Evolutionary conservation across 2,329 filamentous ascomycete genomes (phyloP).

Genomic region (Colletotrichum zoysiae): DNA sequence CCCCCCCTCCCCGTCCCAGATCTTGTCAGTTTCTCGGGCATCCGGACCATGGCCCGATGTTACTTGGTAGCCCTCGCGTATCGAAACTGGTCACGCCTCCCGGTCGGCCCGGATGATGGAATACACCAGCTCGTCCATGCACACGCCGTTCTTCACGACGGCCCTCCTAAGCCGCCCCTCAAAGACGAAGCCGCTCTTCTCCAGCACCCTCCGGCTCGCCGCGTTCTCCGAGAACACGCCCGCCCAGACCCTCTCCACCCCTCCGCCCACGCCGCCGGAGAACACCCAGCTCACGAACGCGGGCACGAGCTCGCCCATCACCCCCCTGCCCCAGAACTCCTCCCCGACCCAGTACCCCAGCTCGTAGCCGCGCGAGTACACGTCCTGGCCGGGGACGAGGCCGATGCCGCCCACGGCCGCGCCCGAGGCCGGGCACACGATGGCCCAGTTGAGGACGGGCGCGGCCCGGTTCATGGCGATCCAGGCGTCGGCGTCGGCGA

Average conservation of each 20-base stretch:
- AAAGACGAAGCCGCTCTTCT: conserved; percentile 55
- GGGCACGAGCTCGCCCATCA: conserved; percentile 55
- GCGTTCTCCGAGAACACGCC: conserved; percentile 53
- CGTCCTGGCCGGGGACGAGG: conserved; percentile 52
- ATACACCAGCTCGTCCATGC: conserved; percentile 54
- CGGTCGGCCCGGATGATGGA: conserved; percentile 55
- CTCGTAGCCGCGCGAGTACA: conserved; percentile 59
- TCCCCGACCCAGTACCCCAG: conserved; percentile 63
- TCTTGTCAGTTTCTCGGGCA: background rate
- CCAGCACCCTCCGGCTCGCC: conserved; percentile 57
- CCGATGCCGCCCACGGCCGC: conserved; percentile 56
- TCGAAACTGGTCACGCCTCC: no score
- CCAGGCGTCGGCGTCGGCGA: conserved; percentile 54
- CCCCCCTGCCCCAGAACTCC: conserved; percentile 59
- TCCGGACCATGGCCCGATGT: background rate
- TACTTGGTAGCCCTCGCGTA: background rate
- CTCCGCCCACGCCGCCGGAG: conserved; percentile 45
- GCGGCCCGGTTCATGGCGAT: conserved; percentile 45
- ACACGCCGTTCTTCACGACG: conserved; percentile 55
- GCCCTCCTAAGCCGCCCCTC: conserved; percentile 60
- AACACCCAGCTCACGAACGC: conserved; percentile 62
- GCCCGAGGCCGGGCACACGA: conserved; percentile 23
- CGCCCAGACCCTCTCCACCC: conserved; percentile 57
- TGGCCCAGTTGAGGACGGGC: conserved; percentile 26
- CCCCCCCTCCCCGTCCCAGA: background rate